Percentiles rank a stretch among this genome's conserved stretches.
Conservation (phyloP, 2,329 filamentous ascomycete species). For the Exophiala dermatitidis region DNA sequence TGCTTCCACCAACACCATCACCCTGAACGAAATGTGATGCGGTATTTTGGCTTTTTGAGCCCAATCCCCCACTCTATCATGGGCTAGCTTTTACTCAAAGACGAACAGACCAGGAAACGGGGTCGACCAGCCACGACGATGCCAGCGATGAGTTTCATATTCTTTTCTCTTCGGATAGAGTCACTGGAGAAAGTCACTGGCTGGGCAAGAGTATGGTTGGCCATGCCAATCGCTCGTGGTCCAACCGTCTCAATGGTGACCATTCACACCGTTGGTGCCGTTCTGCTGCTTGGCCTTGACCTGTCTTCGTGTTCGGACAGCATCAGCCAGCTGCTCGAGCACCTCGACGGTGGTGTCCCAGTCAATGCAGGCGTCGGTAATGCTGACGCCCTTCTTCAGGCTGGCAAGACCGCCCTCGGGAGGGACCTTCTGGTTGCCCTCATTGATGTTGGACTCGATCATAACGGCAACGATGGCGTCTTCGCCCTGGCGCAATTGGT, state of each 20-base stretch:
- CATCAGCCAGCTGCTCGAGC: slow-evolving; percentile 77
- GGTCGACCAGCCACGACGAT: too few species aligned
- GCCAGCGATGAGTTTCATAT: too few species aligned
- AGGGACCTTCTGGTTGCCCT: slow-evolving; percentile 89
- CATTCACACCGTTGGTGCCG: slow-evolving; percentile 28
- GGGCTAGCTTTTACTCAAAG: too few species aligned
- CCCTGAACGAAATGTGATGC: too few species aligned
- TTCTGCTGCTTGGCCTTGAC: slow-evolving; percentile 29
- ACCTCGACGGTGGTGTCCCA: slow-evolving; percentile 80
- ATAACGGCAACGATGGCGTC: slow-evolving; percentile 90
- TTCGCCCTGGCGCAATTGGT: slow-evolving; percentile 81
- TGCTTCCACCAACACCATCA: too few species aligned
- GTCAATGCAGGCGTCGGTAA: slow-evolving; percentile 94
- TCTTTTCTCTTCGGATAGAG: too few species aligned
- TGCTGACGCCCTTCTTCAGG: slow-evolving; percentile 88
- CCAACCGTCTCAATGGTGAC: slow-evolving; percentile 15
- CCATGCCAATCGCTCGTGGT: neutral
- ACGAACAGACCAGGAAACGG: too few species aligned
- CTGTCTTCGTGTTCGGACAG: slow-evolving; percentile 67
- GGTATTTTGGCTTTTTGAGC: too few species aligned
- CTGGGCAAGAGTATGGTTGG: neutral
- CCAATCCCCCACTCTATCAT: too few species aligned
- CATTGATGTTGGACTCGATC: slow-evolving; percentile 97
- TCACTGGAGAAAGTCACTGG: neutral
- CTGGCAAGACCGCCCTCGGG: slow-evolving; percentile 67